These are phyloP conservation scores for Scheffersomyces titani DNA, from an alignment of 1,139 yeast genomes.

Conservation along the genomic window DNA sequence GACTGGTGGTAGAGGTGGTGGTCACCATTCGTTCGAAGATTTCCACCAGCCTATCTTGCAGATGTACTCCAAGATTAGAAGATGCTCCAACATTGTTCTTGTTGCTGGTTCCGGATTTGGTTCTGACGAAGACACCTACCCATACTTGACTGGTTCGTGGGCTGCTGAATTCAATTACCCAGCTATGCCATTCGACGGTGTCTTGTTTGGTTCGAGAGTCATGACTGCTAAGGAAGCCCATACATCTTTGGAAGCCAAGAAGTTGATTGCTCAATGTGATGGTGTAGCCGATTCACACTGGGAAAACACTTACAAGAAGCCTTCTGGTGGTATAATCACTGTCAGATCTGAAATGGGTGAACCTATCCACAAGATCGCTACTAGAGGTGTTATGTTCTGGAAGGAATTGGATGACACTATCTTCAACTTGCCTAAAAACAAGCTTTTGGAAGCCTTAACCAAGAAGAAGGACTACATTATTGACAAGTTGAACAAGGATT, in stretches of 20 bases:
- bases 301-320: slow-evolving; percentile 93
- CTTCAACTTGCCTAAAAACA: slow-evolving; percentile 87
- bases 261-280: slow-evolving; percentile 83
- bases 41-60: slow-evolving; percentile 97
- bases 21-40: slow-evolving; percentile 98
- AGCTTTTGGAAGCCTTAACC: slow-evolving; percentile 76
- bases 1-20: slow-evolving; percentile 99
- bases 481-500: slow-evolving; percentile 83
- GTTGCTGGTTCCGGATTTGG: slow-evolving; percentile 99
- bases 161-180: slow-evolving; percentile 82
- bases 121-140: slow-evolving; percentile 93
- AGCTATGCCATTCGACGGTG: slow-evolving; percentile 99
- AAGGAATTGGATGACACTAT: slow-evolving; percentile 93
- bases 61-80: slow-evolving; percentile 94
- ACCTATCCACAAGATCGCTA: slow-evolving; percentile 97
- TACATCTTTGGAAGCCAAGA: slow-evolving; percentile 91
- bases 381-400: slow-evolving; percentile 98
- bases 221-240: slow-evolving; percentile 97
- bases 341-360: slow-evolving; percentile 99
- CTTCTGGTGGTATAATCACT: slow-evolving; percentile 96
- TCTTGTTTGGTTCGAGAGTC: slow-evolving; percentile 92
- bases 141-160: slow-evolving; percentile 98
- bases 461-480: slow-evolving; percentile 88
- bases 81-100: slow-evolving; percentile 82
- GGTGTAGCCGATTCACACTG: slow-evolving; percentile 89